These are phyloP conservation scores for Candida maesae DNA, from an alignment of 805 yeast genomes.

Conservation along the genomic window DNA sequence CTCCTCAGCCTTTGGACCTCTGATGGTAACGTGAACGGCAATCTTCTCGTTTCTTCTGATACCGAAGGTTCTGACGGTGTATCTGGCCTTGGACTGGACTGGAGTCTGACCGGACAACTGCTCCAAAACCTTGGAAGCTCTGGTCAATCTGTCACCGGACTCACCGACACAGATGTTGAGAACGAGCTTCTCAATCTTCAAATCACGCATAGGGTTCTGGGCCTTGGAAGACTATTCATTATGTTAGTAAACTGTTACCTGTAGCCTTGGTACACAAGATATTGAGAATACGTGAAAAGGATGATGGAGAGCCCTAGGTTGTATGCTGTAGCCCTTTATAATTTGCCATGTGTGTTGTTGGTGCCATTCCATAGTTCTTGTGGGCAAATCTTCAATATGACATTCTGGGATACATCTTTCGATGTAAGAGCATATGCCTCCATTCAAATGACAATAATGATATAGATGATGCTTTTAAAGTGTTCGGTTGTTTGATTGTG, in stretches of 20 bases:
- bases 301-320: too few relatives aligned
- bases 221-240: slow-evolving; percentile 45
- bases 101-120: slow-evolving; percentile 99
- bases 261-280: too few relatives aligned
- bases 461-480: too few relatives aligned
- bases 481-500: too few relatives aligned
- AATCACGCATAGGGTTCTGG: slow-evolving; percentile 97
- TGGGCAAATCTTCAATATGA: too few relatives aligned
- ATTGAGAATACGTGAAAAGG: too few relatives aligned
- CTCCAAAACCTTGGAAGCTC: slow-evolving; percentile 99
- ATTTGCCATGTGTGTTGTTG: too few relatives aligned
- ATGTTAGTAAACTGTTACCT: slow-evolving; percentile 18
- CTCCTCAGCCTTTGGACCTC: slow-evolving; percentile 99
- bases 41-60: slow-evolving; percentile 99
- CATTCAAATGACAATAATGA: too few relatives aligned
- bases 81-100: slow-evolving; percentile 99
- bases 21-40: slow-evolving; percentile 97
- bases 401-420: too few relatives aligned
- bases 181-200: slow-evolving; percentile 98
- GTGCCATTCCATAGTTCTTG: too few relatives aligned
- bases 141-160: slow-evolving; percentile 99
- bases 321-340: too few relatives aligned
- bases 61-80: slow-evolving; percentile 99
- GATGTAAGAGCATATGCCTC: too few relatives aligned
- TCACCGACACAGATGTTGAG: slow-evolving; percentile 99